A percentile compares a stretch with the other conserved stretches of the same genome.
Conservation (phyloP, 495 filamentous ascomycete species). For the Aspergillus sclerotioniger region DNA sequence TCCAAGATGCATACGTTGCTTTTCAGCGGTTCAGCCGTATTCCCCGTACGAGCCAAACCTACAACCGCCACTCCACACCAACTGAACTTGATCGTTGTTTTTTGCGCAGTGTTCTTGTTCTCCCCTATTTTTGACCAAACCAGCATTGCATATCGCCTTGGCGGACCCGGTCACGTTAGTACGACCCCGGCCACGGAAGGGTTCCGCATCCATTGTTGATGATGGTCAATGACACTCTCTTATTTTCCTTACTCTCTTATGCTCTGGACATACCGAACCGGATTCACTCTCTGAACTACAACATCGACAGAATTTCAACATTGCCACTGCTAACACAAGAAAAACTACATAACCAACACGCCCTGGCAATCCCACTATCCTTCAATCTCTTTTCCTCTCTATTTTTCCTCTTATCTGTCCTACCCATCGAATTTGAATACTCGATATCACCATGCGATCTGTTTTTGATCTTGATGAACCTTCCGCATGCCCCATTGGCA, state of each 20-base stretch:
- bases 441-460: slow-evolving; percentile 3
- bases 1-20: not conserved
- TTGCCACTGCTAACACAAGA: not conserved
- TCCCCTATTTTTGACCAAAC: slow-evolving; percentile 1
- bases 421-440: not conserved
- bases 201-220: not conserved
- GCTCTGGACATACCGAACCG: slow-evolving; percentile 5
- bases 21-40: not conserved
- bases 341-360: slow-evolving; percentile 5
- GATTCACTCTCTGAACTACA: slow-evolving; percentile 8
- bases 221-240: slow-evolving; percentile 5
- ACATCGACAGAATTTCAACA: slow-evolving; percentile 5
- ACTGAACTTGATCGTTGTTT: slow-evolving; percentile 9
- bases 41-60: not conserved
- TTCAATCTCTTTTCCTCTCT: slow-evolving; percentile 6
- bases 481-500: not conserved
- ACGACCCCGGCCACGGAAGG: too few relatives aligned
- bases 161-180: not conserved
- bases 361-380: not conserved
- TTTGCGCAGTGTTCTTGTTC: slow-evolving; percentile 11
- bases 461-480: slow-evolving; percentile 5
- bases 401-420: slow-evolving; percentile 2
- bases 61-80: not conserved
- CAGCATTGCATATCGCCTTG: not conserved
- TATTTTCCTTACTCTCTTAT: slow-evolving; percentile 19